Evolutionary conservation across 169 alveolate genomes (phyloP), one percentile per base, ranked within the genome.

Genomic region (Cryptosporidium sp.): DNA sequence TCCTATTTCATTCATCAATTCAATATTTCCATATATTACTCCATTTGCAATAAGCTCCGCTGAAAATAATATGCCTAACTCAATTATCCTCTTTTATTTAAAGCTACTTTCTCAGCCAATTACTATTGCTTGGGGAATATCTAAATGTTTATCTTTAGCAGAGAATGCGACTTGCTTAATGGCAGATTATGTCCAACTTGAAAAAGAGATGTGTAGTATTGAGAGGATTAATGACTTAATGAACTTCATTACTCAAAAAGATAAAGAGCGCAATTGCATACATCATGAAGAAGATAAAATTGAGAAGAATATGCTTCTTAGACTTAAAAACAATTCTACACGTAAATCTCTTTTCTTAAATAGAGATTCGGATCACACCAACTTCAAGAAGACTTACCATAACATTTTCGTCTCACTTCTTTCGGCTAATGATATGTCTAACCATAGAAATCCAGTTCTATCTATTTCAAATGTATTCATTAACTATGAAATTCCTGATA

Each of bases 171-270:
- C 89, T 0, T 26, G 75, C 23, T 44, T 80, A 31, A 62, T 80
- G 75, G 75, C 65, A 14, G 89, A 80, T 42, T 80, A 45, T 31
- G 42, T 80, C 21, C 89, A 80, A 23, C 69, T 80, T 29, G 89
- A 80, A 35, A 80, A 60, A 31, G 89, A 80, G 35, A 80, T 80
- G 89, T 80, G 89, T 29, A 80, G 89, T 62, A 61, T 80, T 21
- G 89, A 80, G 29, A 80, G 89, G 37, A 60, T 80, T 35, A 60
- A 60, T 44, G 80, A 80, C 7, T 37, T 80, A 3, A 7, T 42
- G 10, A 48, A 44, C 16, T 39, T 37, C 6, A 65, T 65, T 45
- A 18, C 75, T 1, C 45, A 18, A 61, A 48, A 62, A 8, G 89
- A 80, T 37, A 58, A 60, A 14, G 69, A 62, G 1, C 69, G 72